These are phyloP conservation scores for Saccharomycopsis microspora DNA, from an alignment of 805 yeast genomes.

Conservation along the genomic window DNA sequence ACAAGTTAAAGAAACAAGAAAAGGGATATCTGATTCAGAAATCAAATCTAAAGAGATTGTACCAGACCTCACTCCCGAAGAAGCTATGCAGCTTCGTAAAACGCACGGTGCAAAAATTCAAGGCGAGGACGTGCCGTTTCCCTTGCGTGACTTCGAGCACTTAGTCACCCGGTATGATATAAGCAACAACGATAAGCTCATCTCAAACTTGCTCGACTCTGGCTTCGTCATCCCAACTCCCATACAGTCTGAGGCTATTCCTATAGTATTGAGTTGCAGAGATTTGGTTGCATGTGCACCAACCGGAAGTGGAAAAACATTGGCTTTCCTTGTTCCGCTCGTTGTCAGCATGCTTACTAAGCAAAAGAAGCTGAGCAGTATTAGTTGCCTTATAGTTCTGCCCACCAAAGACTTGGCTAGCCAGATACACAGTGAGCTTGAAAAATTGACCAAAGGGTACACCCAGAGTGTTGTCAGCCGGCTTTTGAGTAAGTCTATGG, in stretches of 20 bases:
- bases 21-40: constrained; percentile 18
- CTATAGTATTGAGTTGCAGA: constrained; percentile 53
- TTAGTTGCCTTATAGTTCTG: constrained; percentile 53
- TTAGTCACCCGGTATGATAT: constrained; percentile 57
- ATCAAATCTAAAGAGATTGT: constrained; percentile 13
- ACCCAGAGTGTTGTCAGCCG: constrained; percentile 42
- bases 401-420: constrained; percentile 92
- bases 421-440: constrained; percentile 68
- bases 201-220: constrained; percentile 52
- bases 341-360: constrained; percentile 31
- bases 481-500: constrained; percentile 58
- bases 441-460: constrained; percentile 42
- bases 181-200: constrained; percentile 36
- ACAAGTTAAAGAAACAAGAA: constrained; percentile 19
- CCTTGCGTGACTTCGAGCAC: constrained; percentile 84
- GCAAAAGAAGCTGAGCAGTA: constrained; percentile 2
- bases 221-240: constrained; percentile 84
- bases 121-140: constrained; percentile 83
- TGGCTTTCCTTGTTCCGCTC: constrained; percentile 80
- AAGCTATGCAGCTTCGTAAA: constrained; percentile 53
- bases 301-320: constrained; percentile 95
- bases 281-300: constrained; percentile 94
- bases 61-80: constrained; percentile 31
- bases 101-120: constrained; percentile 49
- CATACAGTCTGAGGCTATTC: constrained; percentile 85